A percentile compares a stretch with the other conserved stretches of the same genome.
Evolutionary conservation across 768 basidiomycete species (phyloP).

Genomic region (Lentinula sp.): DNA sequence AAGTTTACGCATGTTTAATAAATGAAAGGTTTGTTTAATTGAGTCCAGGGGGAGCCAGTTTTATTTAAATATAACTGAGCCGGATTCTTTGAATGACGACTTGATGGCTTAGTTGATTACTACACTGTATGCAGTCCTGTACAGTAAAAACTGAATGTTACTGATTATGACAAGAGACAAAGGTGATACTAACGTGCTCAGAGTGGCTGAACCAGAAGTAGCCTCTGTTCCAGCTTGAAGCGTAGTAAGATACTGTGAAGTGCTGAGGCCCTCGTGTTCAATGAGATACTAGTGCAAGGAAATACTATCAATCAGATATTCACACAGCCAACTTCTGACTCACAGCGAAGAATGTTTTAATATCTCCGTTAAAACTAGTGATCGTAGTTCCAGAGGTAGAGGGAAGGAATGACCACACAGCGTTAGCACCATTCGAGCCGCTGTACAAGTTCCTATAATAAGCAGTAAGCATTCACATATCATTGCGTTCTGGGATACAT

Average conservation of each 20-base stretch:
- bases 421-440: conserved; percentile 1
- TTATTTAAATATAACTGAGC: too few relatives aligned
- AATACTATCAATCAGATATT: background rate
- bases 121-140: background rate
- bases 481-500: background rate
- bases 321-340: background rate
- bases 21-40: too few relatives aligned
- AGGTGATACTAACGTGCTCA: conserved; percentile 45
- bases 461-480: background rate
- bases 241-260: conserved; percentile 51
- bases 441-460: conserved; percentile 3
- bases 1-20: too few relatives aligned
- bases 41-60: too few relatives aligned
- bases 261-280: conserved; percentile 32
- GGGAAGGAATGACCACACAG: conserved; percentile 1
- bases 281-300: conserved; percentile 40
- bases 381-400: background rate
- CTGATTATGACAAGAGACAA: background rate
- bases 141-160: background rate
- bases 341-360: conserved; percentile 4
- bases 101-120: background rate
- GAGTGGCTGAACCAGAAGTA: conserved; percentile 48
- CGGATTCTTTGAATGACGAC: too few relatives aligned
- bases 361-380: conserved; percentile 4
- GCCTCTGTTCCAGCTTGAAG: conserved; percentile 60